Conservation (phyloP, 108 stramenopile genomes). For the Parietichytrium sp. region DNA sequence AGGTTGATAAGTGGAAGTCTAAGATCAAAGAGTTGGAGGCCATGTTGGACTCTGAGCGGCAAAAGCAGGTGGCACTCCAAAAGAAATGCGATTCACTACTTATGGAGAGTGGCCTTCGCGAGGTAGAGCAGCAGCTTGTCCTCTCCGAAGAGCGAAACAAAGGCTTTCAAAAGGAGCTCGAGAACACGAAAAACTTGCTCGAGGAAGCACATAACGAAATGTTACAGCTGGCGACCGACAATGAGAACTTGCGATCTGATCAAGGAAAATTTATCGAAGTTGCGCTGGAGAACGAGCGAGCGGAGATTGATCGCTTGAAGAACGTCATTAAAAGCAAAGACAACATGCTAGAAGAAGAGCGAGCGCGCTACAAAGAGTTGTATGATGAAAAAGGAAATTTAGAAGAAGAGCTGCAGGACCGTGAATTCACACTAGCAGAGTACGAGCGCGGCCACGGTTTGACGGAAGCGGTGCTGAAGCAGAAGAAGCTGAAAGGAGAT, state of each 20-base stretch:
- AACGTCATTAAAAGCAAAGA: conserved; percentile 15
- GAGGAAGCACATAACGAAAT: neutral
- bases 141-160: neutral
- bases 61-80: neutral
- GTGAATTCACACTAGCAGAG: conserved; percentile 59
- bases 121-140: conserved; percentile 25
- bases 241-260: neutral
- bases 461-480: conserved; percentile 62
- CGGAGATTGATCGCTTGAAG: conserved; percentile 8
- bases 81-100: neutral
- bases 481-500: conserved; percentile 72
- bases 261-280: conserved; percentile 31
- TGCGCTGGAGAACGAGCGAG: neutral
- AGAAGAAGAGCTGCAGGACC: conserved; percentile 58
- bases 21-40: neutral
- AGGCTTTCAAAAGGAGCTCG: neutral
- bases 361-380: conserved; percentile 49
- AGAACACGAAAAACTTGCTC: neutral
- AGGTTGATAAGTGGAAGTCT: conserved; percentile 26
- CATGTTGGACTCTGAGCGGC: neutral
- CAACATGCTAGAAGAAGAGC: neutral
- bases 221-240: neutral
- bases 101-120: neutral
- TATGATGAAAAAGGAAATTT: conserved; percentile 51
- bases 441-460: conserved; percentile 75